Evolutionary conservation across 192 early-diverging fungal genomes (phyloP).

Genomic region (Linnemannia exigua): DNA sequence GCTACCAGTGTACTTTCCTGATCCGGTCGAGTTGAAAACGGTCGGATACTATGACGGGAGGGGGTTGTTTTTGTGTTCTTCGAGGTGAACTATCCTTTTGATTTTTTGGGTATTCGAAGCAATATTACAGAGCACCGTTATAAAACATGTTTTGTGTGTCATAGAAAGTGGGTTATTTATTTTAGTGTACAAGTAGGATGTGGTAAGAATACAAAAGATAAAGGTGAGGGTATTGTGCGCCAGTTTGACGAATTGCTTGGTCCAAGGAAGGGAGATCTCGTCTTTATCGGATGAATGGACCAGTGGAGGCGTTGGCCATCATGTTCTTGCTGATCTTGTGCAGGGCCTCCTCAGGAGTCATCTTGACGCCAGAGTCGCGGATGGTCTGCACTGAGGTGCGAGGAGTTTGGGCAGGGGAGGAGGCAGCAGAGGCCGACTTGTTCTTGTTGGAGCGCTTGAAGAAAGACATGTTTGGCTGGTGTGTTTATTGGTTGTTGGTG

Average conservation of each 20-base stretch:
- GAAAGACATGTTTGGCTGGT: slow-evolving; percentile 20
- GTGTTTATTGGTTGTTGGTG: neutral
- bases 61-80: too few relatives aligned
- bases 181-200: neutral
- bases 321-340: neutral
- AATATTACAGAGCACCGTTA: too few relatives aligned
- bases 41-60: too few relatives aligned
- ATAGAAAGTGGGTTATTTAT: neutral
- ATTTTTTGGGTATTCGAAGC: too few relatives aligned
- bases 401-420: slow-evolving; percentile 40
- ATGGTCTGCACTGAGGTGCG: slow-evolving; percentile 28
- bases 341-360: slow-evolving; percentile 13
- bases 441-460: slow-evolving; percentile 48
- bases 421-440: slow-evolving; percentile 37
- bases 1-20: too few relatives aligned
- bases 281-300: neutral
- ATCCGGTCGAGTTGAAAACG: too few relatives aligned
- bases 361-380: neutral
- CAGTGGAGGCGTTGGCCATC: neutral
- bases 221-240: neutral
- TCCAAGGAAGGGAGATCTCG: neutral
- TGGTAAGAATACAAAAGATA: neutral
- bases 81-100: too few relatives aligned
- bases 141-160: neutral
- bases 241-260: neutral